A percentile compares a stretch with the other conserved stretches of the same genome.
These are phyloP conservation scores for Trichomonascaceae sp. DNA, from an alignment of 1,139 yeast species.

Conservation along the genomic window DNA sequence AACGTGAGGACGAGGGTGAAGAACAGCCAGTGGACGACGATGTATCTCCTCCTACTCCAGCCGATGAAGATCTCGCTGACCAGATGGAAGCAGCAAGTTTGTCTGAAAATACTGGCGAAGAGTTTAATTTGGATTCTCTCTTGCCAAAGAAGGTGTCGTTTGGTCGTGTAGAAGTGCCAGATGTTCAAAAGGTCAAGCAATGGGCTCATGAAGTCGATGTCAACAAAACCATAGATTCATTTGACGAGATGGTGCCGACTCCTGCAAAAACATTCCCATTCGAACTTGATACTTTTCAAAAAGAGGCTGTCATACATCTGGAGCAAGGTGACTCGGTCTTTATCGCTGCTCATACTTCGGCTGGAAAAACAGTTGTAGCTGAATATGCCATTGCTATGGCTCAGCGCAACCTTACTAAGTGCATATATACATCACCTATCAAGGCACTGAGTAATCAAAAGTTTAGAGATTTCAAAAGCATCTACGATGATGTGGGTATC, in stretches of 20 bases:
- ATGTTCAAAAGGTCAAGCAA: constrained; percentile 40
- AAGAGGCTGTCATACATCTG: constrained; percentile 91
- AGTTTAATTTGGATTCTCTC: constrained; percentile 60
- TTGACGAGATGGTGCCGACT: constrained; percentile 80
- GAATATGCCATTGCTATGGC: constrained; percentile 98
- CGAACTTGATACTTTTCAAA: constrained; percentile 89
- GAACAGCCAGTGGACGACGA: constrained; percentile 22
- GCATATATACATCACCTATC: constrained; percentile 94
- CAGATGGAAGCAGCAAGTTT: constrained; percentile 5
- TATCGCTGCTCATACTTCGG: constrained; percentile 97
- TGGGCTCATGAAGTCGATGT: constrained; percentile 97
- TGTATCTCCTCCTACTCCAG: neutral
- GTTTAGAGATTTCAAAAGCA: constrained; percentile 85
- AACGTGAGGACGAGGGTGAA: constrained; percentile 26
- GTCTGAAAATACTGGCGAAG: constrained; percentile 7
- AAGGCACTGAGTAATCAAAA: constrained; percentile 96
- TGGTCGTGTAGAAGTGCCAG: constrained; percentile 31
- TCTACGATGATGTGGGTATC: constrained; percentile 92
- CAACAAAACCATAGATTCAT: constrained; percentile 75
- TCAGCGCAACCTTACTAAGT: constrained; percentile 80
- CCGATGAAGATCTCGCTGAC: constrained; percentile 10
- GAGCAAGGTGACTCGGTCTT: constrained; percentile 97
- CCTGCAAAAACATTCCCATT: constrained; percentile 95
- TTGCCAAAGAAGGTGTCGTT: constrained; percentile 61
- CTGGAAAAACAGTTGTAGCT: constrained; percentile 98